Conservation (phyloP, 352 stramenopile genomes). For the Phytophthora brassicae region DNA sequence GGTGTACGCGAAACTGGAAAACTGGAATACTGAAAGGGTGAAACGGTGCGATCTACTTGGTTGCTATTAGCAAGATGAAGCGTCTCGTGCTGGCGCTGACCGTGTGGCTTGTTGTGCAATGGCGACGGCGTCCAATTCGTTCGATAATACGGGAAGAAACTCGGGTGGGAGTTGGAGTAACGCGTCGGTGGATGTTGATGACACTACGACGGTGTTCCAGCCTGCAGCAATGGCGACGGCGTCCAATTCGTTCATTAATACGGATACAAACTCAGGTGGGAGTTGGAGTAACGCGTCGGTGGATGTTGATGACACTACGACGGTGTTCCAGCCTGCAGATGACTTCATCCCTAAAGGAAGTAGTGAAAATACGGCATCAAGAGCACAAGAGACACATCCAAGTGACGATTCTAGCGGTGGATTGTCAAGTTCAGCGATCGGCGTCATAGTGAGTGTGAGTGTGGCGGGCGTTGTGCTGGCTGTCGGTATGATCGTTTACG, state of each 20-base stretch:
- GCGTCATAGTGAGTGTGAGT: conserved; percentile 32
- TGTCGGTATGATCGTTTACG: conserved; percentile 25
- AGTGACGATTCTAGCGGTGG: conserved; percentile 17
- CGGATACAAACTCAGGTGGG: background rate
- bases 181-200: conserved; percentile 4
- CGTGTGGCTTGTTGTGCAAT: conserved; percentile 4
- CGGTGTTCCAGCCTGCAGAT: conserved; percentile 17
- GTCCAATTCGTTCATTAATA: conserved; percentile 6
- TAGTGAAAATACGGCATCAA: background rate
- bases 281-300: background rate
- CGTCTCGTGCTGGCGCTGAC: conserved; percentile 11
- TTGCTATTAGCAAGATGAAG: conserved; percentile 9
- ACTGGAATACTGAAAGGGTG: background rate
- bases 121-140: conserved; percentile 6
- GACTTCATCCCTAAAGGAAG: conserved; percentile 12
- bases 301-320: conserved; percentile 10
- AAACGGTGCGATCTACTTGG: conserved; percentile 1
- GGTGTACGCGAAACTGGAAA: background rate
- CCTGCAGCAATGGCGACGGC: conserved; percentile 1
- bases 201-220: conserved; percentile 9
- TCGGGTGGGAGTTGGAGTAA: background rate
- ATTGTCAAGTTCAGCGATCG: conserved; percentile 24
- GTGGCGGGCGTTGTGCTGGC: conserved; percentile 20
- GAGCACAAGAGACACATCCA: background rate
- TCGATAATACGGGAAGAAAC: background rate